phyloP scores from a whole-genome alignment of 2,329 filamentous ascomycete genomes.

The Talaromyces sp. region DNA sequence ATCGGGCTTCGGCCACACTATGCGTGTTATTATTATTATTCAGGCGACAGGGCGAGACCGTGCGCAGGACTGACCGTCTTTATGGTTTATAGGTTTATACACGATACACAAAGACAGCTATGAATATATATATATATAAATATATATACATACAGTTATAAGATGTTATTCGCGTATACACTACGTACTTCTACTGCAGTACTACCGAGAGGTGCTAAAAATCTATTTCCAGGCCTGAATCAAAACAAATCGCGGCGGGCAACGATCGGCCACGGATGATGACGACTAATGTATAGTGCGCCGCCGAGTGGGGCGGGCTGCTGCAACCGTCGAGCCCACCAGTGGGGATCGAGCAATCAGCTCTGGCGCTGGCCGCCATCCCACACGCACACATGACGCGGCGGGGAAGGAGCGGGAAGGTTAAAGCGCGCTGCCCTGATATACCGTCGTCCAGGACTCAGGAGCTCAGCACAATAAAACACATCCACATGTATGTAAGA shows the following conservation, averaged over 20 bases:
- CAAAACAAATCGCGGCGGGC: neutral
- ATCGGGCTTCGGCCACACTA: neutral
- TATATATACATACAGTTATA: too few relatives aligned
- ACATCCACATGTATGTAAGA: too few relatives aligned
- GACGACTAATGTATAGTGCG: neutral
- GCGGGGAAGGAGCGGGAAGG: neutral
- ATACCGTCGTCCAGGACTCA: too few relatives aligned
- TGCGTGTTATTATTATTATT: neutral
- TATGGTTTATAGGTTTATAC: too few relatives aligned
- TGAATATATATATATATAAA: too few relatives aligned
- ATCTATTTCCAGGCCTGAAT: neutral
- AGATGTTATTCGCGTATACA: too few relatives aligned
- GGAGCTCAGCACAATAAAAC: too few relatives aligned
- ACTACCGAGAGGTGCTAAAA: neutral
- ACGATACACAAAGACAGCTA: too few relatives aligned
- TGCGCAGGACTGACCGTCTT: too few relatives aligned
- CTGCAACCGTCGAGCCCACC: constrained; percentile 1
- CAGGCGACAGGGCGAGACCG: neutral
- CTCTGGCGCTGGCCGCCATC: neutral
- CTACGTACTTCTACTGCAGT: too few relatives aligned
- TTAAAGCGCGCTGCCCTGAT: neutral
- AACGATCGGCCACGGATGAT: neutral
- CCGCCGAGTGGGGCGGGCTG: neutral
- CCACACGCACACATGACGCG: neutral
- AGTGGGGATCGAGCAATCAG: neutral